Conservation (phyloP, 2,329 filamentous ascomycete species). For the Dryadomyces sulphureus region DNA sequence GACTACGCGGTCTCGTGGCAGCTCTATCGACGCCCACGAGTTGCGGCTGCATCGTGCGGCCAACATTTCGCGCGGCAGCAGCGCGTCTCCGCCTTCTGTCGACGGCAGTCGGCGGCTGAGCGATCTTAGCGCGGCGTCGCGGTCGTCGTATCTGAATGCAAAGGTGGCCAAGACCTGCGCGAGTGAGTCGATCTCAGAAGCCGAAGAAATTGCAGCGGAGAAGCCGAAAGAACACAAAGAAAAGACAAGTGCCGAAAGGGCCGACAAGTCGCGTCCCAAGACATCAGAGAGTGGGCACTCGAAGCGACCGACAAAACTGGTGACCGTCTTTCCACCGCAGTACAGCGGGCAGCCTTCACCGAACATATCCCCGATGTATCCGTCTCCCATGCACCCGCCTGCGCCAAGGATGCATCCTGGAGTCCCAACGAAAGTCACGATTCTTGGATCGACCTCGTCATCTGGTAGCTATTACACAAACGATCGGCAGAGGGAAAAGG, state of each 20-base stretch:
- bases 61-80: constrained; percentile 25
- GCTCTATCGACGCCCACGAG: constrained; percentile 30
- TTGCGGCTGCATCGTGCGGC: constrained; percentile 21
- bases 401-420: constrained; percentile 10
- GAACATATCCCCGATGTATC: background rate
- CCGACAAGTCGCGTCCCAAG: background rate
- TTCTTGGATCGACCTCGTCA: constrained; percentile 17
- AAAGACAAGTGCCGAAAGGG: background rate
- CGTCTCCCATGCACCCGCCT: constrained; percentile 1
- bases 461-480: constrained; percentile 20
- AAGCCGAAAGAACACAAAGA: constrained; percentile 8
- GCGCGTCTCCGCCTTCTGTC: constrained; percentile 26
- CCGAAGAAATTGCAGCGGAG: constrained; percentile 20
- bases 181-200: constrained; percentile 27
- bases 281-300: constrained; percentile 8
- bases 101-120: constrained; percentile 16
- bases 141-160: constrained; percentile 1
- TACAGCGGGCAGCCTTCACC: constrained; percentile 11
- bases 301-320: constrained; percentile 7
- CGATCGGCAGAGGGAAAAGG: constrained; percentile 19
- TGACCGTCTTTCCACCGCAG: constrained; percentile 12
- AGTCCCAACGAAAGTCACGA: constrained; percentile 18
- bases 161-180: constrained; percentile 5
- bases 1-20: constrained; percentile 28
- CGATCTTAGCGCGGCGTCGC: constrained; percentile 4